Evolutionary conservation across 192 early-diverging fungal genomes (phyloP), one percentile per base, ranked within the genome.

Genomic region (Entophlyctis luteolus): DNA sequence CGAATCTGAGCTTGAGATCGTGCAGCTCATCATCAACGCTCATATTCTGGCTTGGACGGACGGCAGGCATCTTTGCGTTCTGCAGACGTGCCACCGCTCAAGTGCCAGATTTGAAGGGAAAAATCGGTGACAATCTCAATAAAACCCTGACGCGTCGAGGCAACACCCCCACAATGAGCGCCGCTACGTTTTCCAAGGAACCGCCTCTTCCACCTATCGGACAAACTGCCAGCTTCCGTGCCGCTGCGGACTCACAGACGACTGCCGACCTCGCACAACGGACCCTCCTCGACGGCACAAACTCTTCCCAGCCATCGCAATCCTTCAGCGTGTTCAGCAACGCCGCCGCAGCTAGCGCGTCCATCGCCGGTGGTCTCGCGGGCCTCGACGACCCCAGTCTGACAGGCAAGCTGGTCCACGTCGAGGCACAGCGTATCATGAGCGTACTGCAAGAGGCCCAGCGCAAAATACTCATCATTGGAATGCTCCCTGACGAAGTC

Each of bases 1-100:
- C 85, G 59, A 86, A 86, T 46, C 85, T 68, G 0, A 86, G 78
- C 62, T 86, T 86, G 34, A 86, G 62, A 62, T 86, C 85, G 62
- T 82, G 83, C 23, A 86, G 76, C 69, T 86, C 85, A 54, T 86
- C 81, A 49, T 86, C 85, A 1, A 80, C 72, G 34, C 67, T 31
- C 8, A n/a, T 8, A 12, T 42, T 8, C 39, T n/a, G 10, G 70
- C 38, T 68, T 70, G 73, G 59, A 76, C 76, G 62, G 65, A 77
- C 52, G 59, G 68, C 63, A 23, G 63, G 63, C 63, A 66, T 66
- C 3, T 49, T 29, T 47, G 10, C 10, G 10, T 10, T 52, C 49
- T n/a, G n/a, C n/a, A n/a, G n/a, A n/a, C n/a, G n/a, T n/a, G n/a
- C n/a, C n/a, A n/a, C n/a, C n/a, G n/a, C n/a, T n/a, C n/a, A n/a